Conservation (phyloP, 345 rosid species). For the Populus alba region DNA sequence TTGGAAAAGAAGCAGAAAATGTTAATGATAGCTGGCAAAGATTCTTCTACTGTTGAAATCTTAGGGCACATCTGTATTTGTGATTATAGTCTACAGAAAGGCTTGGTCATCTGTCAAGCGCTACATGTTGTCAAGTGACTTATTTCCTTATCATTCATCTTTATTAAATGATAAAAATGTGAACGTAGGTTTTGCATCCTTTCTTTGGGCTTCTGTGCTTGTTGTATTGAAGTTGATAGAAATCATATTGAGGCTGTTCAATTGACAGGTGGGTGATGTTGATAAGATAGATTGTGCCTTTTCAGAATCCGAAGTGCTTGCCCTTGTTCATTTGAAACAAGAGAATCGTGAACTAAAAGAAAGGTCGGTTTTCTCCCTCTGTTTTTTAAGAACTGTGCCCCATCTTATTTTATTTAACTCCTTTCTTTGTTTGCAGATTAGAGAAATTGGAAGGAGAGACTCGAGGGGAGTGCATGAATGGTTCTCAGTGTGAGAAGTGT, state of each 20-base stretch:
- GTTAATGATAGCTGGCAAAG: not conserved
- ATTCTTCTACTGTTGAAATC: not conserved
- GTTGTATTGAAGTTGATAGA: not conserved
- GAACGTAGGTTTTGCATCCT: not conserved
- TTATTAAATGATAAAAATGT: not conserved
- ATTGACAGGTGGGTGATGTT: constrained; percentile 30
- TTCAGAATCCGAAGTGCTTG: constrained; percentile 24
- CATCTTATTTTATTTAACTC: not conserved
- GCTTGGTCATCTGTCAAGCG: not conserved
- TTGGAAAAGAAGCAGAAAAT: not conserved
- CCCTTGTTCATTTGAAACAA: constrained; percentile 42
- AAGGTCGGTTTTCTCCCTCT: constrained; percentile 39
- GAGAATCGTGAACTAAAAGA: constrained; percentile 59
- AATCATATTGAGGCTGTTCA: not conserved
- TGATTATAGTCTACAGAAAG: not conserved
- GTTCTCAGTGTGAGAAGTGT: constrained; percentile 45
- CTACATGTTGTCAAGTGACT: not conserved
- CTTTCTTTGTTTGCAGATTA: constrained; percentile 28
- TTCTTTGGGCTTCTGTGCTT: not conserved
- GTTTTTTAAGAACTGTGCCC: not conserved
- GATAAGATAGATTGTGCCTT: constrained; percentile 9
- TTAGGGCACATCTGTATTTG: not conserved
- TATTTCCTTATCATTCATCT: not conserved
- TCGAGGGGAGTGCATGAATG: constrained; percentile 26
- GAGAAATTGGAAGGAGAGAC: constrained; percentile 34